A percentile compares a stretch with the other conserved stretches of the same genome.
These are phyloP conservation scores for Yamadazyma membranifaciens DNA, from an alignment of 1,139 yeast genomes.

Conservation along the genomic window DNA sequence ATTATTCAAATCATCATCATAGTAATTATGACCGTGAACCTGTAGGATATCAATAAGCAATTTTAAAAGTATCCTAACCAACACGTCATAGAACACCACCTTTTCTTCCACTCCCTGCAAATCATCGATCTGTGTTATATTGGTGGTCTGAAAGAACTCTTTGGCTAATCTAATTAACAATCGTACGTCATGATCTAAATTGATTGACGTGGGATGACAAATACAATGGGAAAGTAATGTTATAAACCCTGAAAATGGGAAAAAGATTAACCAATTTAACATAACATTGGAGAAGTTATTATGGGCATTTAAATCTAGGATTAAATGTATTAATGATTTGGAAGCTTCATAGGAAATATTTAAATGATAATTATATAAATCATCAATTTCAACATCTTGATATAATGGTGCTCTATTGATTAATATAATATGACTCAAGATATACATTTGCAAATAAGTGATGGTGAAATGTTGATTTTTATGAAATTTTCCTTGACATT, in stretches of 20 bases:
- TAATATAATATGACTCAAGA: conserved; percentile 31
- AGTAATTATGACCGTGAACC: conserved; percentile 8
- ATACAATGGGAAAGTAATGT: conserved; percentile 28
- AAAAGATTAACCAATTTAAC: conserved; percentile 32
- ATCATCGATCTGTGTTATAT: neutral
- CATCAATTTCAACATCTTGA: conserved; percentile 14
- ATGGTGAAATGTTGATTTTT: neutral
- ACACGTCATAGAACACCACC: conserved; percentile 16
- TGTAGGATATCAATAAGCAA: conserved; percentile 14
- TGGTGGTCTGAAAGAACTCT: conserved; percentile 1
- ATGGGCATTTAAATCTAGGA: conserved; percentile 16
- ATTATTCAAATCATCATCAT: conserved; percentile 16
- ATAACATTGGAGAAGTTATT: conserved; percentile 20
- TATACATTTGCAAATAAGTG: conserved; percentile 1
- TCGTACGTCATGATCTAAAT: conserved; percentile 25
- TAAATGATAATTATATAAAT: conserved; percentile 16
- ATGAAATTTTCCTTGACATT: conserved; percentile 2
- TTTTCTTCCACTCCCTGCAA: conserved; percentile 15
- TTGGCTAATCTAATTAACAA: conserved; percentile 23
- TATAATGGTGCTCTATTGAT: conserved; percentile 28
- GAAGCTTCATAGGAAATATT: conserved; percentile 29
- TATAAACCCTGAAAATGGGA: conserved; percentile 33
- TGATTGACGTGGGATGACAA: conserved; percentile 25
- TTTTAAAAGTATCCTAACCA: conserved; percentile 20
- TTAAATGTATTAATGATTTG: conserved; percentile 28